Evolutionary conservation across 2,329 filamentous ascomycete species (phyloP).

Genomic region (Aspergillus luchuensis): DNA sequence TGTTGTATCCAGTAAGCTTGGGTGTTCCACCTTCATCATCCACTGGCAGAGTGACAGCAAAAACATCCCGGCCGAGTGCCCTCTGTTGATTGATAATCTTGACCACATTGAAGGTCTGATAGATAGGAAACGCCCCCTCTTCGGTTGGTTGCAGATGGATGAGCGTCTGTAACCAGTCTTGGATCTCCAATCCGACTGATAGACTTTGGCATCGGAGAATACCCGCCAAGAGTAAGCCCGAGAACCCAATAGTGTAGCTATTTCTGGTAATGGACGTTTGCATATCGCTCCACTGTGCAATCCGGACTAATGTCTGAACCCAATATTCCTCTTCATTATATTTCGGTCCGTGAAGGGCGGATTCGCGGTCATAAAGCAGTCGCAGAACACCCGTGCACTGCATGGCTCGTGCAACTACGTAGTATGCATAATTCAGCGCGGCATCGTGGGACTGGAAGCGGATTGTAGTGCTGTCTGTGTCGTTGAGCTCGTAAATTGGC

Average conservation of each 20-base stretch:
- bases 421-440: conserved; percentile 29
- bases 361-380: neutral
- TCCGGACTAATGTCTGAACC: conserved; percentile 17
- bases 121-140: conserved; percentile 28
- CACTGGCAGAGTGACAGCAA: conserved; percentile 20
- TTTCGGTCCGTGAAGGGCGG: neutral
- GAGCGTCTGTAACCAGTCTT: conserved; percentile 23
- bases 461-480: neutral
- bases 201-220: conserved; percentile 24
- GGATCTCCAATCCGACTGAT: conserved; percentile 17
- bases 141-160: conserved; percentile 25
- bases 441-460: conserved; percentile 25
- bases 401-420: conserved; percentile 27
- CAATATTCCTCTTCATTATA: conserved; percentile 16
- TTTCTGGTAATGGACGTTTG: conserved; percentile 19
- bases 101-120: conserved; percentile 25
- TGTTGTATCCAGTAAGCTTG: conserved; percentile 28
- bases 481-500: conserved; percentile 7
- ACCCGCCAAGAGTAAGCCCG: conserved; percentile 24
- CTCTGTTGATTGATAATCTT: conserved; percentile 24
- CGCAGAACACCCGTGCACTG: conserved; percentile 20
- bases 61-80: conserved; percentile 19
- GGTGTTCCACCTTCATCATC: conserved; percentile 27
- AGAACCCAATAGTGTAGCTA: conserved; percentile 31
- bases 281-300: conserved; percentile 20